Conservation (phyloP, 2,329 filamentous ascomycete genomes). For the Fusarium setosum region DNA sequence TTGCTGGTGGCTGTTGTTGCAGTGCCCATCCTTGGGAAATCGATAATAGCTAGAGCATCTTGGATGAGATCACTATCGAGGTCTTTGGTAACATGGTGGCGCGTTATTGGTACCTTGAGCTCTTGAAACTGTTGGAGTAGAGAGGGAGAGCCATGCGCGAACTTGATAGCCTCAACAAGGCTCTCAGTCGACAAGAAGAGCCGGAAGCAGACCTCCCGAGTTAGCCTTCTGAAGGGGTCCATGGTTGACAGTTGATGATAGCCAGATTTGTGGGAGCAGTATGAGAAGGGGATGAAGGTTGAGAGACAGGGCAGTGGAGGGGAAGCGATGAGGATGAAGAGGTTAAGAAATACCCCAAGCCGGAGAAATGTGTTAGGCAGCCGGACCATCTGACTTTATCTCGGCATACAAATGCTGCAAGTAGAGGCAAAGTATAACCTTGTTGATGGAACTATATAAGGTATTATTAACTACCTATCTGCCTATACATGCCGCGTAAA, state of each 20-base stretch:
- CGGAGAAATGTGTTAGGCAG: too few species aligned
- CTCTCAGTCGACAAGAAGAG: neutral
- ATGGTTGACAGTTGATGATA: neutral
- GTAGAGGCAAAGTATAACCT: too few species aligned
- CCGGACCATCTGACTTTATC: too few species aligned
- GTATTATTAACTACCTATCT: too few species aligned
- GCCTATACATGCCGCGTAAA: too few species aligned
- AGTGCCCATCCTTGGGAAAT: neutral
- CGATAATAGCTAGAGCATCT: constrained; percentile 1
- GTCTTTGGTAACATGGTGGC: neutral
- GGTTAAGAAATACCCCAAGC: neutral
- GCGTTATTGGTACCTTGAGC: neutral
- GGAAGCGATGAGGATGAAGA: neutral
- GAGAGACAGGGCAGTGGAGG: neutral
- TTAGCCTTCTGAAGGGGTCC: neutral
- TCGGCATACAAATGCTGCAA: too few species aligned
- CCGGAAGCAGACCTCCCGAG: neutral
- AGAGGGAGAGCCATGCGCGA: neutral
- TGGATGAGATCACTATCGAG: neutral
- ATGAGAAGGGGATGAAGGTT: neutral
- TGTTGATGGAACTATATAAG: too few species aligned
- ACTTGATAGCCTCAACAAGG: neutral
- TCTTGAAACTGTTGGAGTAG: neutral
- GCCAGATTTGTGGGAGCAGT: neutral
- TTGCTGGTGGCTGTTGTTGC: neutral